Conservation (phyloP, 2,329 filamentous ascomycete genomes). For the Xylariaceae sp. region DNA sequence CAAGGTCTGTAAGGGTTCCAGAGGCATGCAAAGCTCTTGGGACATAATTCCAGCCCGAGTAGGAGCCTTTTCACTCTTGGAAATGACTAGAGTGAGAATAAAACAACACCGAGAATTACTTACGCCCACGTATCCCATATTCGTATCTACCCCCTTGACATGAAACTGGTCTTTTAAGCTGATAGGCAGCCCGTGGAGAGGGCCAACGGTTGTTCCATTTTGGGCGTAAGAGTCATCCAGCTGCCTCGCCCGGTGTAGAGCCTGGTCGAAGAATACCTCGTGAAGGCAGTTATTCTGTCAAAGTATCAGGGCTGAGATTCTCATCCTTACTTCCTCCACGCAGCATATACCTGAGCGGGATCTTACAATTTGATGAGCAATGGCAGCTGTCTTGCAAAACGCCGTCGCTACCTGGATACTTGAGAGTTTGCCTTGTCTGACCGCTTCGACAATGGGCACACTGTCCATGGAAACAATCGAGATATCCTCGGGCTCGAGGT, state of each 20-base stretch:
- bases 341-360: not conserved
- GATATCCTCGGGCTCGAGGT: conserved; percentile 27
- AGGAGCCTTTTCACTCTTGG: too few species aligned
- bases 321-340: too few species aligned
- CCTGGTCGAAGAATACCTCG: conserved; percentile 40
- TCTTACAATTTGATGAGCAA: conserved; percentile 53
- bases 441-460: conserved; percentile 26
- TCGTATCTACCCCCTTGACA: conserved; percentile 35
- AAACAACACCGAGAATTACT: too few species aligned
- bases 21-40: too few species aligned
- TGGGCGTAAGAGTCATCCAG: conserved; percentile 50
- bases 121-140: conserved; percentile 35
- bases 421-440: conserved; percentile 32
- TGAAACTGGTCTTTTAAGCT: conserved; percentile 40
- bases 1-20: too few species aligned
- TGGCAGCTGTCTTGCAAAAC: conserved; percentile 57
- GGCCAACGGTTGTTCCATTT: conserved; percentile 52
- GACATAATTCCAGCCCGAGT: too few species aligned
- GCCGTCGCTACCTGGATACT: conserved; percentile 43
- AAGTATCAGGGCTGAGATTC: conserved; percentile 5
- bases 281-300: conserved; percentile 37
- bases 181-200: conserved; percentile 37
- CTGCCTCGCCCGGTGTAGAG: conserved; percentile 42
- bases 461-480: conserved; percentile 26
- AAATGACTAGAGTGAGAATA: too few species aligned